These are phyloP conservation scores for Aciculosporium take DNA, from an alignment of 2,329 filamentous ascomycete genomes.

Conservation along the genomic window DNA sequence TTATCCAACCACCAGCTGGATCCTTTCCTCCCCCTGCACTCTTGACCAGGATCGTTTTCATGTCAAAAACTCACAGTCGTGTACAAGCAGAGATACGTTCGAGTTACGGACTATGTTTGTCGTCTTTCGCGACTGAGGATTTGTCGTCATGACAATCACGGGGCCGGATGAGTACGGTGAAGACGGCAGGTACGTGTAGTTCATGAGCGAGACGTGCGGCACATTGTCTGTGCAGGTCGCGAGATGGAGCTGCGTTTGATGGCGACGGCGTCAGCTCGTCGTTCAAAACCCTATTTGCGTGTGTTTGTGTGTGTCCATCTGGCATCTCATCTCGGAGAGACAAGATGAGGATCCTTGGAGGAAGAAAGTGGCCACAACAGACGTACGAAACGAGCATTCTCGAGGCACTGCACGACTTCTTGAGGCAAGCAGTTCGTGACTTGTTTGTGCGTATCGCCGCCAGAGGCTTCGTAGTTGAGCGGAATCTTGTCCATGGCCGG, in stretches of 20 bases:
- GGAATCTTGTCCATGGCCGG: conserved; percentile 47
- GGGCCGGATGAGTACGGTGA: conserved; percentile 55
- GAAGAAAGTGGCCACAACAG: neutral
- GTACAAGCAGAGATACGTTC: conserved; percentile 83
- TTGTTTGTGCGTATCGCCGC: conserved; percentile 57
- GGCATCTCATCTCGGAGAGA: no score
- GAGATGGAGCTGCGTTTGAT: conserved; percentile 61
- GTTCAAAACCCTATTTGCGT: no score
- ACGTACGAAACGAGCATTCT: conserved; percentile 86
- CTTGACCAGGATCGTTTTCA: neutral
- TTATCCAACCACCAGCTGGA: neutral
- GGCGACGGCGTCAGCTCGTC: neutral
- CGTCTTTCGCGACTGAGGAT: conserved; percentile 63
- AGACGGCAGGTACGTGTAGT: conserved; percentile 88
- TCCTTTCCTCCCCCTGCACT: no score
- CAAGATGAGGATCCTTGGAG: no score
- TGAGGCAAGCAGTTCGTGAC: conserved; percentile 56
- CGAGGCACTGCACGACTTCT: conserved; percentile 80
- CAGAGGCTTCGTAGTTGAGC: conserved; percentile 61
- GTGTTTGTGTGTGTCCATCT: no score
- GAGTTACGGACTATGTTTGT: conserved; percentile 73
- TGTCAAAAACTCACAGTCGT: conserved; percentile 52
- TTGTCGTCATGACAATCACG: conserved; percentile 92
- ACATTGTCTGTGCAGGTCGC: conserved; percentile 73
- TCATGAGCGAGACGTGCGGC: conserved; percentile 94